These are phyloP conservation scores for Pyrus bretschneideri DNA, from an alignment of 306 rosid genomes.

Conservation along the genomic window DNA sequence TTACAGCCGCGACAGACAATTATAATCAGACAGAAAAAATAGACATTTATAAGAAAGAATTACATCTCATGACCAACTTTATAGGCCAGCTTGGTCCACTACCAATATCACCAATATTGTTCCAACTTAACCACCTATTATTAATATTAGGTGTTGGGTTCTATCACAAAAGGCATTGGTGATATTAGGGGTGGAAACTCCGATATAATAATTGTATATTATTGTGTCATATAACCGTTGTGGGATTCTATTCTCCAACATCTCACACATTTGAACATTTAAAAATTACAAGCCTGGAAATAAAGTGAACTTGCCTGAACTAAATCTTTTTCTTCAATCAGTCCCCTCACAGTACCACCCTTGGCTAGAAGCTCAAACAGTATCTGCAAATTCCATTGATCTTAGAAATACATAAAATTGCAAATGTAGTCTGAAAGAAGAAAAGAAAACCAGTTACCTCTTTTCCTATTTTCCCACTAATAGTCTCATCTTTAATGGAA, in stretches of 20 bases:
- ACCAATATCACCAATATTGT: no score
- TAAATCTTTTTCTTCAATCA: slow-evolving; percentile 74
- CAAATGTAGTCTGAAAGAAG: neutral
- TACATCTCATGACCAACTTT: neutral
- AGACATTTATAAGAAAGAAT: neutral
- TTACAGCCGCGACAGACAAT: neutral
- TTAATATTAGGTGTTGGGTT: no score
- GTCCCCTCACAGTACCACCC: slow-evolving; percentile 84
- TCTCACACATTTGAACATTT: neutral
- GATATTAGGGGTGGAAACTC: no score
- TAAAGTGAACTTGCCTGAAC: slow-evolving; percentile 63
- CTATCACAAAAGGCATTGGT: no score
- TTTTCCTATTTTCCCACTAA: slow-evolving; percentile 96
- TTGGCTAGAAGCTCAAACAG: slow-evolving; percentile 78
- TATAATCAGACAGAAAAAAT: no score
- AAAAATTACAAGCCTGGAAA: neutral
- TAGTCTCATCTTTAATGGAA: slow-evolving; percentile 63
- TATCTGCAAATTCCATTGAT: slow-evolving; percentile 44
- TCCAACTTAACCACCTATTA: no score
- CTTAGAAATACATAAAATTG: slow-evolving; percentile 5
- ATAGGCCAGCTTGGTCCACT: no score
- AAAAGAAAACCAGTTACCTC: slow-evolving; percentile 36
- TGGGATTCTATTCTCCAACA: neutral
- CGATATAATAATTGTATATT: no score
- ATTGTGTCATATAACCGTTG: no score